Percentiles rank a stretch among this genome's conserved stretches.
Evolutionary conservation across 768 basidiomycete genomes (phyloP).

Genomic region (Panus rudis): DNA sequence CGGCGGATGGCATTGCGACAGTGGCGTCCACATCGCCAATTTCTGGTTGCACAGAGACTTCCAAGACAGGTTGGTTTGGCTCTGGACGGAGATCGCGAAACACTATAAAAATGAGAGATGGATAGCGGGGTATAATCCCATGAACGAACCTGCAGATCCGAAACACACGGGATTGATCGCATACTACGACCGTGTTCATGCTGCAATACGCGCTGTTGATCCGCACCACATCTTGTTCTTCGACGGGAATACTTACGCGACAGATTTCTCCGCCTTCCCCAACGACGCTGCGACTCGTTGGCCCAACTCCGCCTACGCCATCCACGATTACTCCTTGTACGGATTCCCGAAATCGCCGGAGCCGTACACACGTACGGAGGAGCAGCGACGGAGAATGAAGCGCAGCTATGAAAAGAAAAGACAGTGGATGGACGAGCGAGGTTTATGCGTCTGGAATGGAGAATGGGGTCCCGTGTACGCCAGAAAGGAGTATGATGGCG

Average conservation of each 20-base stretch:
- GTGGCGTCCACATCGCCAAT: constrained; percentile 60
- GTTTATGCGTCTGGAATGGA: constrained; percentile 71
- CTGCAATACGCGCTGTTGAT: constrained; percentile 65
- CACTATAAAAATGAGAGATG: constrained; percentile 72
- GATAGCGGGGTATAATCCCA: constrained; percentile 82
- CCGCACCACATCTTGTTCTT: constrained; percentile 67
- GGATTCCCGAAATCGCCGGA: constrained; percentile 64
- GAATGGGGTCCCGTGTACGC: constrained; percentile 88
- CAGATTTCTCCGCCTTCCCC: constrained; percentile 68
- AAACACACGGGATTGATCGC: constrained; percentile 53
- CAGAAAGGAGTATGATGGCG: constrained; percentile 43
- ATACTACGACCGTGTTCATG: constrained; percentile 65
- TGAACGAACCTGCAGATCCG: constrained; percentile 78
- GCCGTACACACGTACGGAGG: constrained; percentile 44
- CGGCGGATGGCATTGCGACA: constrained; percentile 76
- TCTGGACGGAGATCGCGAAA: constrained; percentile 70
- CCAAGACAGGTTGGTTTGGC: constrained; percentile 70
- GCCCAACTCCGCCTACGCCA: constrained; percentile 69
- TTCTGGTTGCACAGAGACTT: constrained; percentile 85
- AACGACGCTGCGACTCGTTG: constrained; percentile 49
- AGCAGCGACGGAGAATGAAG: constrained; percentile 45
- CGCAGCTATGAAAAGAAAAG: constrained; percentile 69
- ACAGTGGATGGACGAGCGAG: constrained; percentile 66
- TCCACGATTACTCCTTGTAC: constrained; percentile 73
- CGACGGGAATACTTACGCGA: constrained; percentile 80